Percentiles rank a stretch among this genome's conserved stretches.
phyloP scores from a whole-genome alignment of 2,329 filamentous ascomycete genomes.

The Aureobasidium pullulans region DNA sequence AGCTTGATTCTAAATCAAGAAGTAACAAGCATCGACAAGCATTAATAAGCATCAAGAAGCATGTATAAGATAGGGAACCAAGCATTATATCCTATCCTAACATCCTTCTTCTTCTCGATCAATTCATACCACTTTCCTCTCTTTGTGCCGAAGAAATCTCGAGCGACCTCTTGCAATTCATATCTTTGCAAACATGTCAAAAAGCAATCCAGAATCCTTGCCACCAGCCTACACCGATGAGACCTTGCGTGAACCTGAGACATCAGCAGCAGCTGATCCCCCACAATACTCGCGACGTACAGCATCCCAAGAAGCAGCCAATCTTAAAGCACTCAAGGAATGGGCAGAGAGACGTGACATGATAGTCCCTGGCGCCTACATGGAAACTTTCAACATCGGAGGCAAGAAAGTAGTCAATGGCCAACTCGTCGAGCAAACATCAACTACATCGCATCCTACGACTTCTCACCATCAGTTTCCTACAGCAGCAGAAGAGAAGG shows the following conservation, averaged over 20 bases:
- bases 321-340: background rate
- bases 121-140: too few relatives aligned
- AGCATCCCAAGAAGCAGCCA: background rate
- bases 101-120: background rate
- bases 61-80: background rate
- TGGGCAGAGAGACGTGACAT: slow-evolving; percentile 4
- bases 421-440: background rate
- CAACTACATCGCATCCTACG: background rate
- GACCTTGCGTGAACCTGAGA: background rate
- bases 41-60: background rate
- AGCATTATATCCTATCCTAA: background rate
- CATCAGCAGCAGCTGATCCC: background rate
- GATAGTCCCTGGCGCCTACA: background rate
- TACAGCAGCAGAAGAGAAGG: background rate
- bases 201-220: background rate
- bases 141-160: background rate
- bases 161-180: background rate
- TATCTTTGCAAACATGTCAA: background rate
- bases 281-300: background rate
- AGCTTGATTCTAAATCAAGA: background rate
- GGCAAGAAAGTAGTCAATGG: background rate
- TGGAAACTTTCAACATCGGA: slow-evolving; percentile 7
- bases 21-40: background rate
- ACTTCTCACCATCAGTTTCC: background rate
- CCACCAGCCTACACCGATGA: background rate